These are phyloP conservation scores for Phalaenopsis hybrid DNA, from an alignment of 116 monocot species.

Conservation along the genomic window DNA sequence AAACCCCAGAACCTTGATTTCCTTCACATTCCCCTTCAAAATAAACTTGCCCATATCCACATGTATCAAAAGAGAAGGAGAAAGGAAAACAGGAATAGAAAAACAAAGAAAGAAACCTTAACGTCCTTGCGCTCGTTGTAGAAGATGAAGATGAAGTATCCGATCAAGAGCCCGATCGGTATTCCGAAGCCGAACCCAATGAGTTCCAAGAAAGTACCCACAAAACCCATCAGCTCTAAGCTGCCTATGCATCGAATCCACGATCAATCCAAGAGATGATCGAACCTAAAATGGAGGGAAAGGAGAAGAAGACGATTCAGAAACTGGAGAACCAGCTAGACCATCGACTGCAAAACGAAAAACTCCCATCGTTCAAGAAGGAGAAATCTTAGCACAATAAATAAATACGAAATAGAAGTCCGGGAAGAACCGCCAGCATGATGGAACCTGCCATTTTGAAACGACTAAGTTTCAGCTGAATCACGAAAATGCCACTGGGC, in stretches of 20 bases:
- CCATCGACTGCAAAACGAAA: background rate
- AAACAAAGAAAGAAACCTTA: constrained; percentile 12
- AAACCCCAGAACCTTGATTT: background rate
- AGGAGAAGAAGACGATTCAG: background rate
- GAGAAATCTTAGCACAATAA: background rate
- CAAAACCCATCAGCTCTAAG: constrained; percentile 43
- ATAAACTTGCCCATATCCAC: background rate
- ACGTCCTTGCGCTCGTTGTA: constrained; percentile 20
- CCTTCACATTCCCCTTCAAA: background rate
- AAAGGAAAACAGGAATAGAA: background rate
- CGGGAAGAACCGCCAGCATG: no score
- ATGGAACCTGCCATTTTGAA: no score
- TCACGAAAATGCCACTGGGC: no score
- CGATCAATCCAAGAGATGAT: background rate
- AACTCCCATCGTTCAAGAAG: no score
- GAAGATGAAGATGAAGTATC: constrained; percentile 55
- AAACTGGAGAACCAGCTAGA: background rate
- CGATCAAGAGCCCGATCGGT: constrained; percentile 46
- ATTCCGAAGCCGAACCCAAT: constrained; percentile 64
- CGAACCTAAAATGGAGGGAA: background rate
- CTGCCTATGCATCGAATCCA: constrained; percentile 14
- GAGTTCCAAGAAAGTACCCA: constrained; percentile 35
- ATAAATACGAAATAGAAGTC: no score
- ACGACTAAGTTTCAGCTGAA: no score
- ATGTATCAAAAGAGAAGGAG: no score